Evolutionary conservation across 345 rosid species (phyloP).

Genomic region (Eucalyptus regnans): DNA sequence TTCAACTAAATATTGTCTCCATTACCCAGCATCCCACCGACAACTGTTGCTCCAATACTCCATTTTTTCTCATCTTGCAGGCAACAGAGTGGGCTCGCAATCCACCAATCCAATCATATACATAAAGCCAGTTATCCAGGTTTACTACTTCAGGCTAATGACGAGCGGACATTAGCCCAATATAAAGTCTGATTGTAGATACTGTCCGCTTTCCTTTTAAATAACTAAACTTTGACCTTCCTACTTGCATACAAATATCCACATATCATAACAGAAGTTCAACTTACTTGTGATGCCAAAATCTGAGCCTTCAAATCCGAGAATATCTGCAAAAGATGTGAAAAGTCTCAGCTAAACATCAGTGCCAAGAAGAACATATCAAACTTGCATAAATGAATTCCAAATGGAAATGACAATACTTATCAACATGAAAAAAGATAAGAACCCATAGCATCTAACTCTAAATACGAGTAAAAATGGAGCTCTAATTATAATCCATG

Average conservation of each 20-base stretch:
- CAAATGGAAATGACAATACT: neutral
- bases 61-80: neutral
- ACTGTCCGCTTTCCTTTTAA: neutral
- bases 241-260: neutral
- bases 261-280: neutral
- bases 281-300: conserved; percentile 77
- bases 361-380: neutral
- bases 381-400: neutral
- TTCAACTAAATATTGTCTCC: neutral
- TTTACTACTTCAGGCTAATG: neutral
- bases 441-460: neutral
- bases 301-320: conserved; percentile 85
- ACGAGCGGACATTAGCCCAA: neutral
- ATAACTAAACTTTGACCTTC: neutral
- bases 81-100: neutral
- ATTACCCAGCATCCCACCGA: neutral
- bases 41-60: neutral
- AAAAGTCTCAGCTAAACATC: neutral
- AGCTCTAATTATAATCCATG: neutral
- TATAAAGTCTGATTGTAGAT: neutral
- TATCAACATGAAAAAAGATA: neutral
- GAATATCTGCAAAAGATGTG: conserved; percentile 50
- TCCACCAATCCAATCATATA: neutral
- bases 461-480: neutral
- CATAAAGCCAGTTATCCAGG: neutral